Base-by-base conservation (phyloP, 1,139 yeast genomes). In the Saccharomyces hybrid region DNA sequence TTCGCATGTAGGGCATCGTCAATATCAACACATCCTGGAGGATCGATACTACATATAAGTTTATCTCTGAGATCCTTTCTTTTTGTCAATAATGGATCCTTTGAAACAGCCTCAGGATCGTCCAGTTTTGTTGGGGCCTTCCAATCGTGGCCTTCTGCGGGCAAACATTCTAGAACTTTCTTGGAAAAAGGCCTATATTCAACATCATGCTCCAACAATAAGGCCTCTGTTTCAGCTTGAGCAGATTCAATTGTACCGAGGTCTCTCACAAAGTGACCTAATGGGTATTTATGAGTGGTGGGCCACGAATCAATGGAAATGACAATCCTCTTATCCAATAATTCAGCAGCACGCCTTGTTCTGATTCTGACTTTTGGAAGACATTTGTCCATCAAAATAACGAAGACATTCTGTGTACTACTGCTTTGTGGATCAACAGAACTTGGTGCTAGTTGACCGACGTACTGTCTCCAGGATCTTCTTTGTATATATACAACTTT, bases 1-100 rank as follows among this genome's bases (percentile, higher is more conserved):
- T 79, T 76, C 0, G 99, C 98, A 69, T 95, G 99, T 54, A 95
- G 76, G 1, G 99, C 99, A 75, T 95, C 99, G 76, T 95, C 99
- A 64, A 95, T 95, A 80, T 95, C 99, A 61, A 91, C 98, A 82
- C 99, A 93, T 48, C 87, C 86, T 2, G 97, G 97, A 13, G 99
- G 99, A 77, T 95, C 99, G 61, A 95, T 95, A 44, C 96, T 87
- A 70, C 99, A 95, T 46, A 95, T 90, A 49, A 89, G 75, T 63
- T 89, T 82, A 63, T 93, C 95, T 67, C 99, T 81, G 58, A 91
- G 77, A 71, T 95, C 99, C 54, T 76, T 80, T 70, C 99, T 82
- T 61, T 83, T 81, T 34, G 77, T 75, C 62, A 87, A 72, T 59
- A 80, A 75, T 9, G 81, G 80, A 67, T 86, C 93, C 31, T 70